Base-by-base conservation (phyloP, 2,329 filamentous ascomycete genomes). In the Cladosporium sp. region DNA sequence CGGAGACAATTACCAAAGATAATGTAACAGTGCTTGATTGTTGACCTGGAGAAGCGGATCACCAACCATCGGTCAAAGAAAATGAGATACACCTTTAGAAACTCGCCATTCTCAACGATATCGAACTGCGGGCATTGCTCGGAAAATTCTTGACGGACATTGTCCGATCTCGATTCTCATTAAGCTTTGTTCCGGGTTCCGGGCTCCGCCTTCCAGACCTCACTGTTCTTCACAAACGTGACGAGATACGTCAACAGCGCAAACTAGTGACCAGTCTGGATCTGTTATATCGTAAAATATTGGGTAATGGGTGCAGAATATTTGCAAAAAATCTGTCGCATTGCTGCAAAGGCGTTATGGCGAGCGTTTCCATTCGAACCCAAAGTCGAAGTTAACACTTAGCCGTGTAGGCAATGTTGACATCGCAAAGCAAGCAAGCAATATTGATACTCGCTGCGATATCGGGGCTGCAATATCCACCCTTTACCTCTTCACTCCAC, bases 31-130 rank as follows among this genome's bases (percentile, higher is more conserved):
- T n/a, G 14, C 16, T 53, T 31, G 12, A 29, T 31, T 53, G 26
- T 31, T 44, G 37, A 53, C 28, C 7, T 53, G 50, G 50, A 14
- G 50, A 53, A 53, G 50, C 50, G 50, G 50, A 53, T 53, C 50
- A 53, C 50, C 50, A 31, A 53, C 26, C 50, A 29, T 16, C 50
- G 29, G 50, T 11, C 7, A 5, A 53, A 53, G 18, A 29, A 7
- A 29, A 29, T 12, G 5, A 31, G 26, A 31, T 31, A 31, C 14
- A 53, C 28, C 23, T 53, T 5, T 10, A n/a, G 26, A 14, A 31
- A 31, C 18, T 53, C 50, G 28, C 29, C 21, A 21, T 57, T 33
- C 53, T 57, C 53, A 57, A 57, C 53, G 16, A 16, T 37, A 57
- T 57, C 18, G 2, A 57, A 35, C 53, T 57, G 53, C 53, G 53